A percentile compares a stretch with the other conserved stretches of the same genome.
Evolutionary conservation across 2,329 filamentous ascomycete species (phyloP).

Genomic region (Aureobasidium sp.): DNA sequence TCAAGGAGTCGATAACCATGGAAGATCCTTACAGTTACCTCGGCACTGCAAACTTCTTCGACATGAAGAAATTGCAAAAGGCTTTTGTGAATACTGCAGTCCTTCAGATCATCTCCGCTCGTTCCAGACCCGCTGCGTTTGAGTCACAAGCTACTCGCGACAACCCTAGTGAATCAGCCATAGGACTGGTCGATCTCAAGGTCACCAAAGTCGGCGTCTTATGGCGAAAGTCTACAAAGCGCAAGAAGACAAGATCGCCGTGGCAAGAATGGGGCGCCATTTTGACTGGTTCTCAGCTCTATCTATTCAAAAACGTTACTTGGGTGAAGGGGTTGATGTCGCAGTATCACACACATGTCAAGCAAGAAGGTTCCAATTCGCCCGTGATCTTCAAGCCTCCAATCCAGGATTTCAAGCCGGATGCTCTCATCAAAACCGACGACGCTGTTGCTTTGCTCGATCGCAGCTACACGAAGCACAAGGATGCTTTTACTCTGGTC

Average conservation of each 20-base stretch:
- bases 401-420: slow-evolving; percentile 84
- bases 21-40: slow-evolving; percentile 90
- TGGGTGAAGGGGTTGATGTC: slow-evolving; percentile 90
- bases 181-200: slow-evolving; percentile 93
- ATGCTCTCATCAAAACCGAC: slow-evolving; percentile 87
- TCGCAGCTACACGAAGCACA: slow-evolving; percentile 85
- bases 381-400: slow-evolving; percentile 88
- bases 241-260: slow-evolving; percentile 87
- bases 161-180: slow-evolving; percentile 79
- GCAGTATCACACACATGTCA: slow-evolving; percentile 78
- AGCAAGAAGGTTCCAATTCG: slow-evolving; percentile 64
- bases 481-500: slow-evolving; percentile 88
- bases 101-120: slow-evolving; percentile 87
- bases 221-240: slow-evolving; percentile 92
- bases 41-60: slow-evolving; percentile 66
- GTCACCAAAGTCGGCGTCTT: slow-evolving; percentile 91
- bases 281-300: slow-evolving; percentile 91
- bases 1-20: slow-evolving; percentile 86
- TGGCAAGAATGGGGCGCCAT: slow-evolving; percentile 99
- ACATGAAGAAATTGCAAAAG: slow-evolving; percentile 74
- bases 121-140: slow-evolving; percentile 91
- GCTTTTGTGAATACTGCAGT: slow-evolving; percentile 89
- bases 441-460: slow-evolving; percentile 86
- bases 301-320: slow-evolving; percentile 86
- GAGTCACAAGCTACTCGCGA: slow-evolving; percentile 79